Evolutionary conservation across 768 basidiomycete genomes (phyloP).

Genomic region (Coprinopsis marcescibilis): DNA sequence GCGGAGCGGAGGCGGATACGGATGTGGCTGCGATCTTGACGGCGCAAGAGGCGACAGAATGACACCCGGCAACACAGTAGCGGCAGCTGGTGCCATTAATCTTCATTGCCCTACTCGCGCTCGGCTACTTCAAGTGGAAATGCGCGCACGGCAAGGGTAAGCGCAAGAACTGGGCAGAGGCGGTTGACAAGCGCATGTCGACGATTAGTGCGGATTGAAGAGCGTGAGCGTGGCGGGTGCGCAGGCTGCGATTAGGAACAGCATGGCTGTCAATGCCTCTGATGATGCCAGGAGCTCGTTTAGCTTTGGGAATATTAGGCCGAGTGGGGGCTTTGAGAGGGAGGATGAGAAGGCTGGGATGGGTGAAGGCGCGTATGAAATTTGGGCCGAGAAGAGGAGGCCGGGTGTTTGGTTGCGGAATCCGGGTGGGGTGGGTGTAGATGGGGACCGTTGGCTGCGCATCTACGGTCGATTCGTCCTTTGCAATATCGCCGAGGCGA

Average conservation of each 20-base stretch:
- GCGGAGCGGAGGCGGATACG: too few relatives aligned
- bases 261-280: slow-evolving; percentile 42
- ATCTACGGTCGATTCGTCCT: too few relatives aligned
- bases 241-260: slow-evolving; percentile 64
- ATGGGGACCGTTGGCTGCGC: slow-evolving; percentile 31
- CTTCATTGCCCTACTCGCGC: slow-evolving; percentile 36
- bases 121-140: slow-evolving; percentile 46
- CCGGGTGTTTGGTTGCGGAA: slow-evolving; percentile 48
- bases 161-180: slow-evolving; percentile 55
- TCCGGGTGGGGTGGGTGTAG: slow-evolving; percentile 28
- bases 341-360: slow-evolving; percentile 35
- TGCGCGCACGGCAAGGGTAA: slow-evolving; percentile 46
- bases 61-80: slow-evolving; percentile 50
- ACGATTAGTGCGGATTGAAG: slow-evolving; percentile 79
- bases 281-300: slow-evolving; percentile 33
- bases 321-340: slow-evolving; percentile 33
- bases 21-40: too few relatives aligned
- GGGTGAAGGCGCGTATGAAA: slow-evolving; percentile 36
- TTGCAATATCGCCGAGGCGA: slow-evolving; percentile 95
- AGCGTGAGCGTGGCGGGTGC: slow-evolving; percentile 66
- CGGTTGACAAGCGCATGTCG: slow-evolving; percentile 78
- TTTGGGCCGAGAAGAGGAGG: slow-evolving; percentile 46
- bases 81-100: slow-evolving; percentile 66
- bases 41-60: slow-evolving; percentile 24
- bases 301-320: slow-evolving; percentile 51